Percentiles rank a stretch among this genome's conserved stretches.
phyloP scores from a whole-genome alignment of 202 grass and related monocot genomes.

The Cymbopogon flexuosus region DNA sequence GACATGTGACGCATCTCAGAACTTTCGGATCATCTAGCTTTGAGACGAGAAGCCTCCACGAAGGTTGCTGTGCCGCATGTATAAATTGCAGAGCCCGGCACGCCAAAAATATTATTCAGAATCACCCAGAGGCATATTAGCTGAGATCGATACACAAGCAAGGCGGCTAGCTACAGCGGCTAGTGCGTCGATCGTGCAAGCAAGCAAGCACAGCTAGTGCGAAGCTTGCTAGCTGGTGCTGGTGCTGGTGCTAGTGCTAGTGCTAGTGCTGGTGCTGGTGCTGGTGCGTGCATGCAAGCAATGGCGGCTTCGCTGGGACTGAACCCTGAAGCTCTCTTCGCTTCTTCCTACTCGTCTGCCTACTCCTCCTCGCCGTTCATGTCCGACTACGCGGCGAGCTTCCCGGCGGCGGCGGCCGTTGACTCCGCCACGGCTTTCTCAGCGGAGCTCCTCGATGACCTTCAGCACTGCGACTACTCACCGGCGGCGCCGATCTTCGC shows the following conservation, averaged over 20 bases:
- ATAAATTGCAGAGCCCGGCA: slow-evolving; percentile 32
- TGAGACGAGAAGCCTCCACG: slow-evolving; percentile 42
- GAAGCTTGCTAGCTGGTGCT: background rate
- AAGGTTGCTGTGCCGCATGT: slow-evolving; percentile 13
- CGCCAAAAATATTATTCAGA: background rate
- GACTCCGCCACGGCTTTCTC: background rate
- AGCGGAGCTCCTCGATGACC: background rate
- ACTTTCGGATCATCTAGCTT: slow-evolving; percentile 27
- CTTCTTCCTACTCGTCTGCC: background rate
- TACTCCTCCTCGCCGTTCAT: slow-evolving; percentile 21
- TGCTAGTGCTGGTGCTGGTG: background rate
- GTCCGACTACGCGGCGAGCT: background rate
- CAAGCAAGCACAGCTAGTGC: background rate
- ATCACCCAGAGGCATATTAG: too few relatives aligned
- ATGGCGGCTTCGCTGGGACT: slow-evolving; percentile 48
- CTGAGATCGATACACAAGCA: background rate
- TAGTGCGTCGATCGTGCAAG: too few relatives aligned
- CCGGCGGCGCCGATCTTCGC: background rate
- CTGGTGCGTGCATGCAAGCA: background rate
- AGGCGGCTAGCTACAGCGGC: slow-evolving; percentile 11
- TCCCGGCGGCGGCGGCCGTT: background rate
- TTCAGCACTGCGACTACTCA: slow-evolving; percentile 12
- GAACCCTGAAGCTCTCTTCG: slow-evolving; percentile 42
- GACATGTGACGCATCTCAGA: slow-evolving; percentile 45
- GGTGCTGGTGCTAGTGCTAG: background rate